A percentile compares a stretch with the other conserved stretches of the same genome.
Conservation (phyloP, 192 early-diverging fungal species). For the Entomortierella lignicola region DNA sequence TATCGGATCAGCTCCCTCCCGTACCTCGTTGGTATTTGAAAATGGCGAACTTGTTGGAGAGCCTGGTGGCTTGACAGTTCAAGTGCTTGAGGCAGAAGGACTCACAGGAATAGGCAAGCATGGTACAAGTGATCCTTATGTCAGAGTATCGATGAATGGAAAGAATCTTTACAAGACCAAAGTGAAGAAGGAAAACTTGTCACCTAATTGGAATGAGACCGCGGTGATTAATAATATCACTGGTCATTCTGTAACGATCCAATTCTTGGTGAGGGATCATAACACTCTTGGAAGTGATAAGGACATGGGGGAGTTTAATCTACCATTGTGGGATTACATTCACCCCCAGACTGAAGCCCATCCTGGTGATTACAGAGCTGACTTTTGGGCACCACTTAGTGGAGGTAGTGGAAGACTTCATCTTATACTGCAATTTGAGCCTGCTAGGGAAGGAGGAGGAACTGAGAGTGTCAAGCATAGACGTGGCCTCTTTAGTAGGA, state of each 20-base stretch:
- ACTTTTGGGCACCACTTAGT: conserved; percentile 46
- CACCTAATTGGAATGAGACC: conserved; percentile 71
- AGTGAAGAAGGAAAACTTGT: conserved; percentile 75
- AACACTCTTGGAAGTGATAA: conserved; percentile 72
- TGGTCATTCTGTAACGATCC: conserved; percentile 54
- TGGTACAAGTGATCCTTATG: conserved; percentile 77
- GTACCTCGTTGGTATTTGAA: conserved; percentile 44
- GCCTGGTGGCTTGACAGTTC: conserved; percentile 54
- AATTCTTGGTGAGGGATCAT: conserved; percentile 75
- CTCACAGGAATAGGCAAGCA: conserved; percentile 61
- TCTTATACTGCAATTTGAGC: conserved; percentile 42
- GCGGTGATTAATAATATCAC: conserved; percentile 33
- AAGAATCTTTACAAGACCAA: conserved; percentile 76
- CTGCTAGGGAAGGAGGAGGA: neutral
- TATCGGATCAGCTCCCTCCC: conserved; percentile 34
- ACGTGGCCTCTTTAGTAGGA: conserved; percentile 30
- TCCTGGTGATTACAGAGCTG: conserved; percentile 15
- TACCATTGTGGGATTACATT: conserved; percentile 65
- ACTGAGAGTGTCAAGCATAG: conserved; percentile 6
- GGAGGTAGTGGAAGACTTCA: conserved; percentile 39
- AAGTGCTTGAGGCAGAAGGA: conserved; percentile 58
- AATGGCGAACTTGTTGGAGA: conserved; percentile 36
- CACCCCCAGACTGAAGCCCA: conserved; percentile 25
- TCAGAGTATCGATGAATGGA: conserved; percentile 66
- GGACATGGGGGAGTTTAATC: conserved; percentile 70